A percentile compares a stretch with the other conserved stretches of the same genome.
Conservation (phyloP, 169 alveolate species). For the Theileria orientalis region DNA sequence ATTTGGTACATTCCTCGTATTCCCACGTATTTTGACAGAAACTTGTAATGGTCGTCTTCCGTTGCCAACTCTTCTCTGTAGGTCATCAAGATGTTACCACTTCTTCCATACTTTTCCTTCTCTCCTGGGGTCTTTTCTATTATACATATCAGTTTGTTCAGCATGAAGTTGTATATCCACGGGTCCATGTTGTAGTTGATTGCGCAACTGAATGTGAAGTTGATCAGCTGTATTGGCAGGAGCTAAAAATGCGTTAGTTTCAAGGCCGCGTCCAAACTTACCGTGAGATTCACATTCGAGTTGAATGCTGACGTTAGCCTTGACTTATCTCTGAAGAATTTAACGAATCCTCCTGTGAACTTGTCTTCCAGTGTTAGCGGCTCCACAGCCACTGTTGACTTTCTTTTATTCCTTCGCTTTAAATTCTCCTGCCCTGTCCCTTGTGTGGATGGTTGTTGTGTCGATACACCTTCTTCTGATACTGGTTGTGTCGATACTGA, state of each 20-base stretch:
- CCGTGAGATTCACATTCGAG: slow-evolving; percentile 1
- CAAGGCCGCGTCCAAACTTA: slow-evolving; percentile 9
- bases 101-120: not conserved
- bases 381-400: not conserved
- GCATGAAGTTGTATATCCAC: slow-evolving; percentile 5
- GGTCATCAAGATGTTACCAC: slow-evolving; percentile 2
- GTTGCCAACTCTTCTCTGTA: slow-evolving; percentile 11
- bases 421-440: too few species aligned
- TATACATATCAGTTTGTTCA: slow-evolving; percentile 1
- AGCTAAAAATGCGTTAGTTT: not conserved
- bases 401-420: too few species aligned
- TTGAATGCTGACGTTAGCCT: not conserved
- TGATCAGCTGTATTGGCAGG: slow-evolving; percentile 41
- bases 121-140: not conserved
- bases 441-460: too few species aligned
- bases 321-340: not conserved
- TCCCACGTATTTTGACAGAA: slow-evolving; percentile 37
- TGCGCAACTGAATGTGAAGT: slow-evolving; percentile 39
- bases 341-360: not conserved
- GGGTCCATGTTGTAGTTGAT: slow-evolving; percentile 23
- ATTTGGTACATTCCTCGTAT: slow-evolving; percentile 56
- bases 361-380: not conserved
- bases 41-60: slow-evolving; percentile 6
- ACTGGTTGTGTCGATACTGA: too few species aligned
- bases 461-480: too few species aligned